These are phyloP conservation scores for Pulveroboletus sp. DNA, from an alignment of 768 basidiomycete species.

Conservation along the genomic window DNA sequence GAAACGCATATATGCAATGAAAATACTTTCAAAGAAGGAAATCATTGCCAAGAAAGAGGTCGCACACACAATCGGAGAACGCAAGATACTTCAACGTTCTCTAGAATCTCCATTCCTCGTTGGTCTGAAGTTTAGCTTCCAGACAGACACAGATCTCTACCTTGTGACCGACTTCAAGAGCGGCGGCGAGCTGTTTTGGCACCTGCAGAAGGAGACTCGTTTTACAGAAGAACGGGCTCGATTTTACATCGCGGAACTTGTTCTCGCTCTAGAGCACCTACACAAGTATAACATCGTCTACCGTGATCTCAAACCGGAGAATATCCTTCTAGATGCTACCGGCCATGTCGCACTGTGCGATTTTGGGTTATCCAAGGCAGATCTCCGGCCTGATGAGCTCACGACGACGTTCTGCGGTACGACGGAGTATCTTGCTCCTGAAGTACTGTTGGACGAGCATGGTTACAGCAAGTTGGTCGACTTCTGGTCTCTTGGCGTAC, in stretches of 20 bases:
- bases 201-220: conserved; percentile 91
- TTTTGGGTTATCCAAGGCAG: conserved; percentile 96
- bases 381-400: conserved; percentile 87
- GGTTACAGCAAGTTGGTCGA: conserved; percentile 99
- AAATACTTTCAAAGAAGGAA: conserved; percentile 97
- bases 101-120: conserved; percentile 96
- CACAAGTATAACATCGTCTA: conserved; percentile 97
- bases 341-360: conserved; percentile 98
- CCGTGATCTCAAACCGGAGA: conserved; percentile 97
- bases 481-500: conserved; percentile 95
- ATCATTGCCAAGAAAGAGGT: conserved; percentile 99
- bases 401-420: conserved; percentile 99
- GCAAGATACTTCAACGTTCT: conserved; percentile 95
- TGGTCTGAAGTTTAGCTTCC: conserved; percentile 97
- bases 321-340: conserved; percentile 96
- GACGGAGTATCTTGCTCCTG: conserved; percentile 97
- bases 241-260: conserved; percentile 96
- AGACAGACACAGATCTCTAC: conserved; percentile 92
- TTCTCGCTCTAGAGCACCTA: conserved; percentile 92
- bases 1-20: conserved; percentile 99
- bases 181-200: conserved; percentile 98
- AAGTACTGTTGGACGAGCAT: conserved; percentile 97
- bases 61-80: conserved; percentile 98
- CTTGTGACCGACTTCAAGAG: conserved; percentile 99
- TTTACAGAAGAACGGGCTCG: conserved; percentile 91